Percentiles rank a stretch among this genome's conserved stretches.
Conservation (phyloP, 495 filamentous ascomycete species). For the Bombardia bombarda region DNA sequence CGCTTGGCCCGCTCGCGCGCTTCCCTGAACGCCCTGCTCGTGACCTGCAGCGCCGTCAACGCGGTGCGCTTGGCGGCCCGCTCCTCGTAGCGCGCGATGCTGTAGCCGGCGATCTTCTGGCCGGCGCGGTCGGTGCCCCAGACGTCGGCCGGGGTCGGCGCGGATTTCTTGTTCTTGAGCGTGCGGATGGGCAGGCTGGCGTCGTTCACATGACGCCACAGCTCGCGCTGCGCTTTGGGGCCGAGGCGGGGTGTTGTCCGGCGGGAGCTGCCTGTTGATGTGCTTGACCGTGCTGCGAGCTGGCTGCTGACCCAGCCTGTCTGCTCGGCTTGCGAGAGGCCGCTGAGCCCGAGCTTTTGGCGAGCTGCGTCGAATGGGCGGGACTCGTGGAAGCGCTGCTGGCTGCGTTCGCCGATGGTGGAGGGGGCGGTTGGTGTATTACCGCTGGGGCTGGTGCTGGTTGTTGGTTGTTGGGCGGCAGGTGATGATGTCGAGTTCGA, state of each 20-base stretch:
- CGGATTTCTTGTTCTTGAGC: slow-evolving; percentile 14
- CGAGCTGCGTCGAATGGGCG: slow-evolving; percentile 26
- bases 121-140: slow-evolving; percentile 38
- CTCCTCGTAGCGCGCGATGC: slow-evolving; percentile 27
- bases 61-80: slow-evolving; percentile 17
- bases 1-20: slow-evolving; percentile 17
- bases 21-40: slow-evolving; percentile 21
- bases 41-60: slow-evolving; percentile 20
- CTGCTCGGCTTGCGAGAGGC: slow-evolving; percentile 30
- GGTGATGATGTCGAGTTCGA: background rate
- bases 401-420: slow-evolving; percentile 28
- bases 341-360: slow-evolving; percentile 21
- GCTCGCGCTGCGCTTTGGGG: slow-evolving; percentile 38
- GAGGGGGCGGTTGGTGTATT: slow-evolving; percentile 4
- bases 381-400: slow-evolving; percentile 27
- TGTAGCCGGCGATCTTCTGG: slow-evolving; percentile 31
- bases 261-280: slow-evolving; percentile 17
- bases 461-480: background rate
- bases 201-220: slow-evolving; percentile 40
- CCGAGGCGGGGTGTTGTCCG: slow-evolving; percentile 20
- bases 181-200: slow-evolving; percentile 32
- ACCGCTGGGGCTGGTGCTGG: background rate
- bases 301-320: slow-evolving; percentile 27
- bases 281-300: slow-evolving; percentile 21
- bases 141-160: too few relatives aligned